Evolutionary conservation across 176 grass and related monocot species (phyloP).

Genomic region (barley (Hordeum vulgare)): MorexV3_pseudomolecules_assembly NC_058524.1:108293832-108294331

Average conservation of each 20-base stretch:
- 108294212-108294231: conserved; percentile 12
- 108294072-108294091: conserved; percentile 13
- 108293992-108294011: background rate
- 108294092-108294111: background rate
- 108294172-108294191: conserved; percentile 55
- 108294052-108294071: conserved; percentile 57
- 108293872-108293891: background rate
- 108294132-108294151: background rate
- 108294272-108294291: conserved; percentile 6
- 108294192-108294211: conserved; percentile 70
- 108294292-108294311: too few relatives aligned
- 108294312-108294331: too few relatives aligned
- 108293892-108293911: conserved; percentile 7
- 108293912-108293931: conserved; percentile 34
- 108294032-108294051: background rate
- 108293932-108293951: conserved; percentile 46
- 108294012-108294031: background rate
- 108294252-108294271: background rate
- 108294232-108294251: background rate
- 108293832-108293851: background rate
- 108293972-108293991: conserved; percentile 15
- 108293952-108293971: background rate
- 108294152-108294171: conserved; percentile 41
- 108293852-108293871: background rate
- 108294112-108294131: conserved; percentile 35